A percentile compares a stretch with the other conserved stretches of the same genome.
phyloP scores from a whole-genome alignment of 2,329 filamentous ascomycete species.

The Xylariales sp. region DNA sequence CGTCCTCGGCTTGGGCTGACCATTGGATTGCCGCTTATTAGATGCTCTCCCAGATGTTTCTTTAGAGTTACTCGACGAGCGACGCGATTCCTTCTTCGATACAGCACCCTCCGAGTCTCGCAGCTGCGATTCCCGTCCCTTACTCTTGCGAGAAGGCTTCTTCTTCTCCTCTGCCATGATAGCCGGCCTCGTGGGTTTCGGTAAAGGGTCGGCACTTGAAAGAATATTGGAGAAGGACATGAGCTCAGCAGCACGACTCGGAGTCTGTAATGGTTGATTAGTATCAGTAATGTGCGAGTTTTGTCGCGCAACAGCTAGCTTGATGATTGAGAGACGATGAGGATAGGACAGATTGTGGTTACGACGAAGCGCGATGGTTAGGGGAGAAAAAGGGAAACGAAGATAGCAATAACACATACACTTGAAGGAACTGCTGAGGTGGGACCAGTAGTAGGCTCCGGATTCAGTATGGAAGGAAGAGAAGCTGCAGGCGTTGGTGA shows the following conservation, averaged over 20 bases:
- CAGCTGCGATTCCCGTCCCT: slow-evolving; percentile 48
- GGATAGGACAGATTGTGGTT: no score
- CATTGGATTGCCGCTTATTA: slow-evolving; percentile 57
- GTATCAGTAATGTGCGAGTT: slow-evolving; percentile 3
- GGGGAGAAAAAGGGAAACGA: neutral
- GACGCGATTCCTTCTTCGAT: slow-evolving; percentile 43
- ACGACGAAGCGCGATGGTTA: no score
- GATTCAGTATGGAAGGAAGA: slow-evolving; percentile 28
- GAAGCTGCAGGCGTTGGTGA: slow-evolving; percentile 26
- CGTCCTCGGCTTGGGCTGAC: slow-evolving; percentile 45
- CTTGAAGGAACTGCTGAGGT: slow-evolving; percentile 19
- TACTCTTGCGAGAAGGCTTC: slow-evolving; percentile 36
- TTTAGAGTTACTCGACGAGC: slow-evolving; percentile 41
- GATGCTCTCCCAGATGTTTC: slow-evolving; percentile 44
- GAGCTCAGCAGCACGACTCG: slow-evolving; percentile 71
- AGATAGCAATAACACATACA: slow-evolving; percentile 20
- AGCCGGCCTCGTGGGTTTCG: slow-evolving; percentile 38
- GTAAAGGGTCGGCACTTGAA: slow-evolving; percentile 67
- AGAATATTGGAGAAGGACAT: slow-evolving; percentile 98
- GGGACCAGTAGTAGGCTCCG: slow-evolving; percentile 22
- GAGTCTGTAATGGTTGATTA: slow-evolving; percentile 47
- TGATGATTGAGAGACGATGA: neutral
- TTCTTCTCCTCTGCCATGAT: slow-evolving; percentile 35
- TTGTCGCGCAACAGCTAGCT: neutral
- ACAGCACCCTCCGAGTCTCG: slow-evolving; percentile 39